Conservation (phyloP, 805 yeast species). For the Millerozyma acaciae region DNA sequence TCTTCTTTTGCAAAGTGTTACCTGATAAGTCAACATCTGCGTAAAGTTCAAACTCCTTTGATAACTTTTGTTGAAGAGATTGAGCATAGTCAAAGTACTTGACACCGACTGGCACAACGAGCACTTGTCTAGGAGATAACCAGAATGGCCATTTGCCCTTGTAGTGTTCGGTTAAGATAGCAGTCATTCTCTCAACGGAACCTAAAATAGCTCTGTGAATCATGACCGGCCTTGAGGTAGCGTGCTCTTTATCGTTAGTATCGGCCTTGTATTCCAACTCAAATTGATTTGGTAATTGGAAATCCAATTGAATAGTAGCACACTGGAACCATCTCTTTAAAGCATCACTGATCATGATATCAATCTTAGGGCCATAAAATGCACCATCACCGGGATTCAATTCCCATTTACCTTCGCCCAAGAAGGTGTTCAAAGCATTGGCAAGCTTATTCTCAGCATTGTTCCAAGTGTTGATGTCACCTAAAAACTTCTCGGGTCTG, state of each 20-base stretch:
- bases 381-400: conserved; percentile 97
- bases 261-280: conserved; percentile 79
- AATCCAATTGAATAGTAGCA: conserved; percentile 97
- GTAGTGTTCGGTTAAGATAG: conserved; percentile 94
- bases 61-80: conserved; percentile 62
- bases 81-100: conserved; percentile 89
- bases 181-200: conserved; percentile 98
- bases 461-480: conserved; percentile 93
- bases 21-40: conserved; percentile 93
- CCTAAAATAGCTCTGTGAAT: conserved; percentile 99
- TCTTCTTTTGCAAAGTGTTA: conserved; percentile 97
- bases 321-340: conserved; percentile 97
- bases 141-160: conserved; percentile 99
- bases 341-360: conserved; percentile 92
- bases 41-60: conserved; percentile 70
- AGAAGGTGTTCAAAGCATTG: conserved; percentile 73
- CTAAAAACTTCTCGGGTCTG: conserved; percentile 94
- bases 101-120: conserved; percentile 96
- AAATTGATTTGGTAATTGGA: conserved; percentile 95
- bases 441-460: conserved; percentile 83
- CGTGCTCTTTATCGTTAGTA: conserved; percentile 51
- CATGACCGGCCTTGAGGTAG: conserved; percentile 90
- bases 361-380: conserved; percentile 93
- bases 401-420: conserved; percentile 84
- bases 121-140: conserved; percentile 98